Evolutionary conservation across 1,139 yeast genomes (phyloP), one percentile per base, ranked within the genome.

Genomic region (Arxiozyma slooffiae): DNA sequence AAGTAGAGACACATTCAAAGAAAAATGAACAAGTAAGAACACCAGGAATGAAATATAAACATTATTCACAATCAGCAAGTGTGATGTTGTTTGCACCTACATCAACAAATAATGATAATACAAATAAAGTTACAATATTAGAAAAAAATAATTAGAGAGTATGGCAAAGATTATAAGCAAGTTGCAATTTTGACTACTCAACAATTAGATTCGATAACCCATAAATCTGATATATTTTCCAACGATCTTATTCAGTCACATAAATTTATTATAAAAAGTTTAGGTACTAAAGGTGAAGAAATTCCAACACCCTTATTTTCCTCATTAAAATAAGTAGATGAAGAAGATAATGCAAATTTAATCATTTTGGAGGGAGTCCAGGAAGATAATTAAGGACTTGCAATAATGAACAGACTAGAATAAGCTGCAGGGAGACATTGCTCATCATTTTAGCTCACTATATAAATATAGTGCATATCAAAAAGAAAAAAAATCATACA

Each of bases 41-140:
- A 0, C 98, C 98, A 0, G 98, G 98, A 0, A 92, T 92, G 98
- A 92, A 92, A 64, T 92, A 92, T 66, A 81, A 87, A 59, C 98
- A 92, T 67, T 92, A 92, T 67, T 86, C 97, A 0, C 98, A 98
- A 1, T 76, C 77, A 2, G 96, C 97, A 0, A 80, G 78, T 53
- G 97, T 92, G 6, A 73, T 85, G 0, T 67, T 90, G n/a, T 81
- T 88, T 56, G 69, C 74, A 14, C 76, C 69, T 36, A 11, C 23
- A 36, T n/a, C n/a, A 6, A 21, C 16, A 21, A 6, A 24, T 8
- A 38, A 34, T 56, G 2, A 57, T 53, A 26, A 38, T 44, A 3
- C 24, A 38, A 51, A 41, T 21, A 49, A 56, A 48, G 17, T 54
- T 40, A 34, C 46, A 2, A 49, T 34, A 4, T 47, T 59, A 37